Percentiles rank a stretch among this genome's conserved stretches.
phyloP scores from a whole-genome alignment of 1,139 yeast genomes.

The Pichia norvegensis region DNA sequence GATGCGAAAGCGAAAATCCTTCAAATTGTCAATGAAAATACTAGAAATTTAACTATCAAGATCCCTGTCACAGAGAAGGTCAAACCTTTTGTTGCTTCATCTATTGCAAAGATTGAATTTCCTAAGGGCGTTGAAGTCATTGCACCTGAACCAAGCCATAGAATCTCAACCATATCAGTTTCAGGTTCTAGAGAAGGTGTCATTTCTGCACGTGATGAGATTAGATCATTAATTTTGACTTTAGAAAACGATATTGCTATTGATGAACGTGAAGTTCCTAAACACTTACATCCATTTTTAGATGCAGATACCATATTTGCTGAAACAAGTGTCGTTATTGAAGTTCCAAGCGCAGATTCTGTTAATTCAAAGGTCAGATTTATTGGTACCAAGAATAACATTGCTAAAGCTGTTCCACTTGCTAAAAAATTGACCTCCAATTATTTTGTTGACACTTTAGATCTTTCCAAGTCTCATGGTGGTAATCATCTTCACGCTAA shows the following conservation, averaged over 20 bases:
- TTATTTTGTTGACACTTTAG: slow-evolving; percentile 60
- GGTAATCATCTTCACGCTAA: slow-evolving; percentile 70
- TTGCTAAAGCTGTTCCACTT: slow-evolving; percentile 51
- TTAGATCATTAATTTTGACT: slow-evolving; percentile 40
- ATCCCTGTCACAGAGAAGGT: slow-evolving; percentile 40
- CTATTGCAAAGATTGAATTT: slow-evolving; percentile 26
- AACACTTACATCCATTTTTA: slow-evolving; percentile 41
- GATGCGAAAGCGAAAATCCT: slow-evolving; percentile 65
- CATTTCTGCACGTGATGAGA: slow-evolving; percentile 39
- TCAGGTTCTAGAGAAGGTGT: slow-evolving; percentile 62
- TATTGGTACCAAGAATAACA: slow-evolving; percentile 52
- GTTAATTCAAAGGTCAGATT: slow-evolving; percentile 40
- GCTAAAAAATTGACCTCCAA: slow-evolving; percentile 47
- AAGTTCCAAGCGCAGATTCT: slow-evolving; percentile 42
- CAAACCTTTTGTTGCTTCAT: slow-evolving; percentile 45
- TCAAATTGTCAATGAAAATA: slow-evolving; percentile 69
- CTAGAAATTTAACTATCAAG: slow-evolving; percentile 47
- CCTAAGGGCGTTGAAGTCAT: slow-evolving; percentile 30
- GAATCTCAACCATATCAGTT: slow-evolving; percentile 33
- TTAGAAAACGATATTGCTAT: slow-evolving; percentile 36
- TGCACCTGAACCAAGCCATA: slow-evolving; percentile 27
- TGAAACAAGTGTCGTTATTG: slow-evolving; percentile 56
- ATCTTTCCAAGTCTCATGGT: slow-evolving; percentile 82
- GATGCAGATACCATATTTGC: slow-evolving; percentile 39
- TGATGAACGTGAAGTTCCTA: slow-evolving; percentile 42